Evolutionary conservation across 2,329 filamentous ascomycete genomes (phyloP), one percentile per base, ranked within the genome.

Genomic region (Paecilomyces sp.): DNA sequence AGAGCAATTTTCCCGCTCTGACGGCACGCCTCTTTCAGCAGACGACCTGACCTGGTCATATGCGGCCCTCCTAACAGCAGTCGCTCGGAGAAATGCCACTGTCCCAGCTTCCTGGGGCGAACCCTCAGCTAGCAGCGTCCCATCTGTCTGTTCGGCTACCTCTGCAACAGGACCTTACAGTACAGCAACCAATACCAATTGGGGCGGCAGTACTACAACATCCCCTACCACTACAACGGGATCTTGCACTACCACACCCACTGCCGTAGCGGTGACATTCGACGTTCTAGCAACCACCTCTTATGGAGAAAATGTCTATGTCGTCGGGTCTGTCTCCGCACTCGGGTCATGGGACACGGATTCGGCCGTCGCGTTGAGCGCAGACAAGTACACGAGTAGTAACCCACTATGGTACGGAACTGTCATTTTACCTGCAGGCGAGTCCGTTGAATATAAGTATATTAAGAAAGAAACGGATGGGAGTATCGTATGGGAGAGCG

Each of bases 391-490:
- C 69, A 87, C 84, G 0, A 65, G 75, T 1, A 74, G 70, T 34
- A 84, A 88, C 65, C 85, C 83, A 0, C 64, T 88, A 5, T 91
- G 88, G 89, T 79, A 75, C 54, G 79, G 72, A 0, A 82, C 81
- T 0, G 68, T 90, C 30, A 76, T 74, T 1, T 72, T 91, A 15
- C 72, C 78, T 0, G 78, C 84, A 0, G 87, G 87, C 2, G 77
- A 78, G 55, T 74, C 72, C 2, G 76, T 91, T 52, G 67, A 85
- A 75, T 91, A 90, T 72, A 90, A 91, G 76, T 91, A 85, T 68
- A 82, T 91, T 65, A 82, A 83, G 56, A 80, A 87, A 50, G 77
- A 79, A 60, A 67, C 72, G 0, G 80, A 83, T 65, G 83, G 85
- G 0, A 76, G 74, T 0, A 73, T 88, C 8, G 78, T 74, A 2